phyloP scores from a whole-genome alignment of 2,329 filamentous ascomycete genomes.

The Phyllosticta capitalensis region DNA sequence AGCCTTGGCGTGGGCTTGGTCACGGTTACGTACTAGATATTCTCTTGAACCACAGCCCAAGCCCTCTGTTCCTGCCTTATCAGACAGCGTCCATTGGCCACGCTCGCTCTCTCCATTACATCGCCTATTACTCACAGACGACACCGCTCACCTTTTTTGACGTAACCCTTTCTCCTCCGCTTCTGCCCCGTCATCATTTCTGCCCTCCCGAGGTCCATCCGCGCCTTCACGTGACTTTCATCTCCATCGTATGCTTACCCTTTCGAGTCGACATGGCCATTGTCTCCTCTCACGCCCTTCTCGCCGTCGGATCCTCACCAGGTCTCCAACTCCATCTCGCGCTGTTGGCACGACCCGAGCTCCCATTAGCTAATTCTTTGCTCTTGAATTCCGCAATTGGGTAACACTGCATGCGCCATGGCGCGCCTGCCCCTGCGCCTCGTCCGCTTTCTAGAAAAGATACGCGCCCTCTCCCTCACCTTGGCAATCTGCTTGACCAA shows the following conservation, averaged over 20 bases:
- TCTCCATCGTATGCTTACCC: not conserved
- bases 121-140: not conserved
- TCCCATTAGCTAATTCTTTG: constrained; percentile 9
- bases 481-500: not conserved
- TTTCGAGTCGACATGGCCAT: not conserved
- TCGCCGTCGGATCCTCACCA: not conserved
- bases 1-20: constrained; percentile 11
- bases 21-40: constrained; percentile 12
- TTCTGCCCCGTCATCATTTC: not conserved
- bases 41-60: constrained; percentile 2
- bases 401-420: constrained; percentile 6
- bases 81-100: constrained; percentile 1
- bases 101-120: not conserved
- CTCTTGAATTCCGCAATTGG: constrained; percentile 3
- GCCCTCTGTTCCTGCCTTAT: constrained; percentile 5
- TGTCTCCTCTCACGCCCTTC: not conserved
- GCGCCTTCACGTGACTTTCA: not conserved
- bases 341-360: constrained; percentile 3
- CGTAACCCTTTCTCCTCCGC: constrained; percentile 1
- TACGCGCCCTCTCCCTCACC: not conserved
- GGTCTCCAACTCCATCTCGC: constrained; percentile 1
- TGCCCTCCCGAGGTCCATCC: not conserved
- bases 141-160: not conserved
- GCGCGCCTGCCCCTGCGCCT: constrained; percentile 6
- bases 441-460: not conserved